Evolutionary conservation across 2,329 filamentous ascomycete genomes (phyloP), one percentile per base, ranked within the genome.

Genomic region (Diplodia corticola): DNA sequence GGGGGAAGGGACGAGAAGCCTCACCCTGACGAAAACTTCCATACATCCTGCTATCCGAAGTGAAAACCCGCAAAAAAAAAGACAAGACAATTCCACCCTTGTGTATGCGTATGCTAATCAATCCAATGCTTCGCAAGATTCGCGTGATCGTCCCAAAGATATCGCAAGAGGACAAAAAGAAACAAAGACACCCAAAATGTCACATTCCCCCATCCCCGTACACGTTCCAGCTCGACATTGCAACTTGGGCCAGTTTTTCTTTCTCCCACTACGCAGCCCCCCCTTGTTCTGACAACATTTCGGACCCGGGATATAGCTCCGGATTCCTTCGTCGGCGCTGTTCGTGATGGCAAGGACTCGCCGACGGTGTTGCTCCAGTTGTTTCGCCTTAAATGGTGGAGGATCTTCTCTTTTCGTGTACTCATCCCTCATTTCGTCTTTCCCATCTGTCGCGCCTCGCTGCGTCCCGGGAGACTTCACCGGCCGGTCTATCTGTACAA

Each of bases 401-500:
- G 50, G 28, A 22, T 24, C 57, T 13, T 40, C 26, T 46, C 22
- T 20, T 60, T 28, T 61, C 57, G 22, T 61, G 26, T 46, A 48
- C 28, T 61, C 57, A 35, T 61, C 57, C 57, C 17, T 61, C 57
- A 49, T 61, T 48, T 49, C 55, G 44, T 46, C 24, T n/a, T 44
- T 61, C 26, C 40, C 49, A n/a, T 44, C 57, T 46, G 55, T 20
- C 37, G 55, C 15, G 26, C 40, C 24, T 40, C 24, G 37, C 37
- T 59, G 37, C 24, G 55, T 26, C 35, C 20, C 15, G 37, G 30
- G 55, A 20, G 44, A 59, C 26, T 40, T 2, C 5, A 13, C 17
- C 55, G 37, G 28, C n/a, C 24, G 37, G 44, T 61, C 57, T 61
- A 61, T 49, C 57, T 61, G 44, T 61, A 61, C 57, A 61, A 49